Conservation (phyloP, 2,329 filamentous ascomycete species). For the Aschersonia sp. region DNA sequence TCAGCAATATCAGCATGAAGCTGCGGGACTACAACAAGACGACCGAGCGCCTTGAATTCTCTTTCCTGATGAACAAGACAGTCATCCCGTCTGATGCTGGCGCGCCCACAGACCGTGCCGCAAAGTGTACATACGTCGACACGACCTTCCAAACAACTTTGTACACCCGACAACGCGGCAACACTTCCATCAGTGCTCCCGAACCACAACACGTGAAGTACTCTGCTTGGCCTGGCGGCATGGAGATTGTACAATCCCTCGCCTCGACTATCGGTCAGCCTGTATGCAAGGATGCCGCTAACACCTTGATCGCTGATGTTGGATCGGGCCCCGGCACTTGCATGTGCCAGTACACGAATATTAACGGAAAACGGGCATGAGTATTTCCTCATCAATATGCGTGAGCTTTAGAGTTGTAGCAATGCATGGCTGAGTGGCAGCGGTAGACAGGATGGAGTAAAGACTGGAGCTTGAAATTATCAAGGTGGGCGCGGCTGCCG, state of each 20-base stretch:
- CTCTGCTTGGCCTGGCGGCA: slow-evolving; percentile 40
- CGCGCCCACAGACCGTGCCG: slow-evolving; percentile 24
- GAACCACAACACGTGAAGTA: not conserved
- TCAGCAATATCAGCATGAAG: slow-evolving; percentile 34
- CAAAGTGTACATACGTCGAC: slow-evolving; percentile 42
- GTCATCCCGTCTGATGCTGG: slow-evolving; percentile 32
- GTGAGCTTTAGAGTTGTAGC: not conserved
- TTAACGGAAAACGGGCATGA: not conserved
- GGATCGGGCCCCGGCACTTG: slow-evolving; percentile 21
- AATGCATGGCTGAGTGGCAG: not conserved
- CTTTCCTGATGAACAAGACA: slow-evolving; percentile 33
- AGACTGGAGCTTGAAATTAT: too few relatives aligned
- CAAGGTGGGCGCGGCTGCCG: too few relatives aligned
- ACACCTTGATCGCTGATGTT: slow-evolving; percentile 20
- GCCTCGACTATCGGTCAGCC: slow-evolving; percentile 27
- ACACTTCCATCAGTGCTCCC: slow-evolving; percentile 7
- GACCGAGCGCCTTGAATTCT: slow-evolving; percentile 44
- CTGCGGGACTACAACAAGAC: slow-evolving; percentile 30
- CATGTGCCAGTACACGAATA: slow-evolving; percentile 23
- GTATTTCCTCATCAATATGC: not conserved
- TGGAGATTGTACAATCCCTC: slow-evolving; percentile 39
- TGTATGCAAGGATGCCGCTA: slow-evolving; percentile 31
- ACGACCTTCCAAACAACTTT: slow-evolving; percentile 42
- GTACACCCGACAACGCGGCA: slow-evolving; percentile 34
- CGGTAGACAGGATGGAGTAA: too few relatives aligned